These are phyloP conservation scores for Aspergillus pseudoterreus DNA, from an alignment of 2,329 filamentous ascomycete genomes.

Conservation along the genomic window DNA sequence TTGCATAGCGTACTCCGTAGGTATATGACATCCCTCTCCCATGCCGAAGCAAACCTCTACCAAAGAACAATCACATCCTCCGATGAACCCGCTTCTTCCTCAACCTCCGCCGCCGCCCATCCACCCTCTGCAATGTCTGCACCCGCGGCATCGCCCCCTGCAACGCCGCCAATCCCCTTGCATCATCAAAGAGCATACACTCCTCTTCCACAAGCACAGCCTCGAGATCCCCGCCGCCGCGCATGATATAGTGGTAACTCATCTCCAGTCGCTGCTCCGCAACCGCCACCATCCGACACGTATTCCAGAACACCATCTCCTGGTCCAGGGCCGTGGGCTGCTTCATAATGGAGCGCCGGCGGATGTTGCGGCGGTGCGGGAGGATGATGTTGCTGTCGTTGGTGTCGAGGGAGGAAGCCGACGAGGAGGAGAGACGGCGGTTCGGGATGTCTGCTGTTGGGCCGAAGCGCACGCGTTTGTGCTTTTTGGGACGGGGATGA, in stretches of 20 bases:
- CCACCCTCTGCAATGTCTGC: too few relatives aligned
- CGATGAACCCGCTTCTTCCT: too few relatives aligned
- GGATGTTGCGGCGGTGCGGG: not conserved
- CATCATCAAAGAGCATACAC: not conserved
- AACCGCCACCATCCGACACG: constrained; percentile 5
- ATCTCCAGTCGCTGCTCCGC: constrained; percentile 6
- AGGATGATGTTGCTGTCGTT: not conserved
- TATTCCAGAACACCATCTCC: constrained; percentile 12
- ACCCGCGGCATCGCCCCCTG: too few relatives aligned
- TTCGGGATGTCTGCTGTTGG: not conserved
- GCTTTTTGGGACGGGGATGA: not conserved
- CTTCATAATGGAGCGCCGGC: constrained; percentile 10
- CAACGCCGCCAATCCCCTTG: not conserved
- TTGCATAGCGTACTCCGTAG: too few relatives aligned
- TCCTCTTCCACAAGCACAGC: constrained; percentile 5
- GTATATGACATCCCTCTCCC: too few relatives aligned
- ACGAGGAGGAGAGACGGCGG: not conserved
- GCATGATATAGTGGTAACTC: constrained; percentile 2
- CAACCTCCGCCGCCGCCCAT: too few relatives aligned
- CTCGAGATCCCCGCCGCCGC: constrained; percentile 5
- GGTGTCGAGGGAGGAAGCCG: not conserved
- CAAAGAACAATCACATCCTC: too few relatives aligned
- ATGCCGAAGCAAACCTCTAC: too few relatives aligned
- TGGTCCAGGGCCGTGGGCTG: constrained; percentile 11
- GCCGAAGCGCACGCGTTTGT: not conserved